These are phyloP conservation scores for Hypoxylon lienhwacheense DNA, from an alignment of 495 filamentous ascomycete species.

Conservation along the genomic window DNA sequence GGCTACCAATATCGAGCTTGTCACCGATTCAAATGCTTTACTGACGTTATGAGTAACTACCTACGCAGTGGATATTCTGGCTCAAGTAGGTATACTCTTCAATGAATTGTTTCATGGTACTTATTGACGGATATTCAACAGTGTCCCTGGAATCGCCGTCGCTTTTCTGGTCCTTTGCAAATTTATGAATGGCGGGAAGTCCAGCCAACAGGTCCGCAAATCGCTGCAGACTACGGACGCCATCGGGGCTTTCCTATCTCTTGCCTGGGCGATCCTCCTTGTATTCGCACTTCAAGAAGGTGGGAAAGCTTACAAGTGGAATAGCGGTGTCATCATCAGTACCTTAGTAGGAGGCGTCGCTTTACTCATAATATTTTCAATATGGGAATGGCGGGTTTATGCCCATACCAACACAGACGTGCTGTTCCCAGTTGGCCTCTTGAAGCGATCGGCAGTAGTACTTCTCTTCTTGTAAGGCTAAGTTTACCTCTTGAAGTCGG, in stretches of 20 bases:
- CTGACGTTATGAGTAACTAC: no score
- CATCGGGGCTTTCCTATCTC: constrained; percentile 27
- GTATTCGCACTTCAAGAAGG: constrained; percentile 41
- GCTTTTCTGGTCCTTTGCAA: constrained; percentile 39
- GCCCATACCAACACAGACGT: constrained; percentile 6
- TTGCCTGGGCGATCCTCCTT: constrained; percentile 33
- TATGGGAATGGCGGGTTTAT: constrained; percentile 18
- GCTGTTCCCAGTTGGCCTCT: constrained; percentile 14
- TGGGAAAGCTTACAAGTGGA: constrained; percentile 35
- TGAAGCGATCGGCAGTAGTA: constrained; percentile 16
- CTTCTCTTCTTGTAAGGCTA: constrained; percentile 17
- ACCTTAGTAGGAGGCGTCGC: constrained; percentile 9
- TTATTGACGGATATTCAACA: constrained; percentile 12
- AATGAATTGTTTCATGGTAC: neutral
- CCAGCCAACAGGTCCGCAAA: constrained; percentile 7
- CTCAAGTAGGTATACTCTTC: constrained; percentile 38
- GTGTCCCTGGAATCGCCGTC: constrained; percentile 40
- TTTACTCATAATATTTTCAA: constrained; percentile 10
- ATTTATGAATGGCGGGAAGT: constrained; percentile 34
- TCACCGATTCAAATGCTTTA: no score
- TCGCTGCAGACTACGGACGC: constrained; percentile 32
- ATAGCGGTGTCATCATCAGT: constrained; percentile 12
- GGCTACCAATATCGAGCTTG: no score
- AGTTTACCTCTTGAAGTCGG: no score
- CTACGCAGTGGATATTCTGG: constrained; percentile 49